Evolutionary conservation across 768 basidiomycete genomes (phyloP).

Genomic region (Panellus pusillus): DNA sequence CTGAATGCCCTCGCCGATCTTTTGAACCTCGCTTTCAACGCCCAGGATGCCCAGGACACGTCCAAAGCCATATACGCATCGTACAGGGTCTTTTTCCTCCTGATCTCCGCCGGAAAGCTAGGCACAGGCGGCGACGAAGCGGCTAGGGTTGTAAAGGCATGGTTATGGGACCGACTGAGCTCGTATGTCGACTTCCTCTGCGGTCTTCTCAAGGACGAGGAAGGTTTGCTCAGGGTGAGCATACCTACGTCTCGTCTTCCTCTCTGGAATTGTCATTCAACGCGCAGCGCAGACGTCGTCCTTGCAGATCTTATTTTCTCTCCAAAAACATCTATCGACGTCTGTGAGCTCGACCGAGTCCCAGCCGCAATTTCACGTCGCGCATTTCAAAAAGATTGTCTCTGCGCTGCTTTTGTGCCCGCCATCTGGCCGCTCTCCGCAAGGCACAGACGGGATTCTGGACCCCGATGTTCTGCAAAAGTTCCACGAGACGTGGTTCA

Average conservation of each 20-base stretch:
- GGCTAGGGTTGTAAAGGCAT: slow-evolving; percentile 66
- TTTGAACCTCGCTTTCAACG: slow-evolving; percentile 51
- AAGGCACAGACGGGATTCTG: slow-evolving; percentile 36
- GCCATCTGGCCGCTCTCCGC: slow-evolving; percentile 36
- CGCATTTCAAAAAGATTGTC: slow-evolving; percentile 67
- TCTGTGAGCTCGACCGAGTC: slow-evolving; percentile 47
- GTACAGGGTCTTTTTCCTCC: slow-evolving; percentile 72
- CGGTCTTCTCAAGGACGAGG: slow-evolving; percentile 74
- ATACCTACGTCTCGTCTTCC: not conserved
- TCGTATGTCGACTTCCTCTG: slow-evolving; percentile 68
- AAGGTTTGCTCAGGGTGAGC: slow-evolving; percentile 66
- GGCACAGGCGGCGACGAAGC: slow-evolving; percentile 50
- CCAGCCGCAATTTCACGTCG: slow-evolving; percentile 66
- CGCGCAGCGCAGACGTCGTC: slow-evolving; percentile 54
- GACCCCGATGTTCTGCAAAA: slow-evolving; percentile 60
- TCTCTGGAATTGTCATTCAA: not conserved
- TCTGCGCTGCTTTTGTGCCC: slow-evolving; percentile 63
- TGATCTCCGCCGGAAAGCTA: slow-evolving; percentile 62
- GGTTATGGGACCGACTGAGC: slow-evolving; percentile 78
- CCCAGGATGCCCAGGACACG: slow-evolving; percentile 53
- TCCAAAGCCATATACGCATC: slow-evolving; percentile 80
- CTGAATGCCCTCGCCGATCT: slow-evolving; percentile 82
- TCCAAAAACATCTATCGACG: slow-evolving; percentile 77
- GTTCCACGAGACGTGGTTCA: slow-evolving; percentile 74
- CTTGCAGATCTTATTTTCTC: slow-evolving; percentile 72